A percentile compares a stretch with the other conserved stretches of the same genome.
Evolutionary conservation across 2,329 filamentous ascomycete genomes (phyloP).

Genomic region (Aureobasidium sp.): DNA sequence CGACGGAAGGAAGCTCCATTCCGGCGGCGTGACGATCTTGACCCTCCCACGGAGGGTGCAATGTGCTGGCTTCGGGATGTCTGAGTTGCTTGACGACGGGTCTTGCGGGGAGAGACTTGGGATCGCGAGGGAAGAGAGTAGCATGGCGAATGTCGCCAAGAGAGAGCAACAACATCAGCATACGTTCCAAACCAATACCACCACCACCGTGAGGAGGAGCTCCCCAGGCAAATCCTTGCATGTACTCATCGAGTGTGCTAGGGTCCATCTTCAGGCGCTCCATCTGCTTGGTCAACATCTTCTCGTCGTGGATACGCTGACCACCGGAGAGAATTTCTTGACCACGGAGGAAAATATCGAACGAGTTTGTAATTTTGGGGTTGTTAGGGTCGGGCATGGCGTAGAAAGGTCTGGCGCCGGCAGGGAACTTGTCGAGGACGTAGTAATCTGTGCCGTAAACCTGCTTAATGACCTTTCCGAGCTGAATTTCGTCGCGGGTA

Average conservation of each 20-base stretch:
- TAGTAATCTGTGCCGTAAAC: slow-evolving; percentile 88
- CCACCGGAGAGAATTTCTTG: slow-evolving; percentile 90
- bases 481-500: slow-evolving; percentile 77
- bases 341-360: slow-evolving; percentile 88
- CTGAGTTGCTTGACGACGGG: slow-evolving; percentile 57
- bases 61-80: slow-evolving; percentile 80
- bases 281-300: slow-evolving; percentile 70
- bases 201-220: slow-evolving; percentile 84
- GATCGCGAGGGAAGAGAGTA: slow-evolving; percentile 79
- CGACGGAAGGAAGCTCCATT: slow-evolving; percentile 60
- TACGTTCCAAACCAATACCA: slow-evolving; percentile 81
- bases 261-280: slow-evolving; percentile 65
- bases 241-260: slow-evolving; percentile 80
- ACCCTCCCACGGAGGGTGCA: slow-evolving; percentile 56
- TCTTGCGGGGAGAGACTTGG: slow-evolving; percentile 70
- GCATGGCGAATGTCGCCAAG: slow-evolving; percentile 85
- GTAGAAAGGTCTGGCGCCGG: slow-evolving; percentile 79
- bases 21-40: slow-evolving; percentile 39
- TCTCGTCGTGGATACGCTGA: slow-evolving; percentile 80
- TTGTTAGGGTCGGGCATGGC: slow-evolving; percentile 75
- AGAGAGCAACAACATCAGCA: slow-evolving; percentile 77
- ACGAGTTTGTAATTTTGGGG: slow-evolving; percentile 72
- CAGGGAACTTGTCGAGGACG: slow-evolving; percentile 87
- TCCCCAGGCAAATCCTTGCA: slow-evolving; percentile 80
- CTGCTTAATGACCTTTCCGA: slow-evolving; percentile 76